Base-by-base conservation (phyloP, 1,284 basidiomycete species). In the Polyporus tsugae region DNA sequence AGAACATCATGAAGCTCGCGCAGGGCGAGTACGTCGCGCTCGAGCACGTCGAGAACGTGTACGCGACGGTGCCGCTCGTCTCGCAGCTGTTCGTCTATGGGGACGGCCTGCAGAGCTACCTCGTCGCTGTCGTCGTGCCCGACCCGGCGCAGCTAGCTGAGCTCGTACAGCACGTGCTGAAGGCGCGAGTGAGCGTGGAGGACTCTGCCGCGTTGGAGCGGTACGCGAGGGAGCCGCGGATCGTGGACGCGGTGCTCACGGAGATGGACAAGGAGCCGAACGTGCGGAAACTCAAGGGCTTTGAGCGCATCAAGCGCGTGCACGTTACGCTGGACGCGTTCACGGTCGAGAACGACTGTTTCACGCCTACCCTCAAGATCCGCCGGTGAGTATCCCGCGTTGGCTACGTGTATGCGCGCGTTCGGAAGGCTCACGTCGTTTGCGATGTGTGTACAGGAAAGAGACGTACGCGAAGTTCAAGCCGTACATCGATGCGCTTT, bases 1-100 rank as follows among this genome's bases (percentile, higher is more conserved):
- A 97, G 93, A 98, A 98, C 81, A 95, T 98, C 78, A 94, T 98
- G 91, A 98, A 98, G 82, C 92, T 98, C 63, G 85, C 93, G 29
- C 96, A 98, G 81, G 96, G 96, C 74, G 98, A 99, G 83, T 99
- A 99, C 79, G 96, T 99, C 64, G 97, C 97, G 22, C 87, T 99
- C 65, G 97, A 99, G 83, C 97, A 96, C 81, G 86, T 98, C 65
- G 97, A 98, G 81, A 94, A 94, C 75, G 79, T 89, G 63, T 97
- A 96, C 81, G 84, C 85, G 70, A 83, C 90, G 62, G 89, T 87
- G 68, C 91, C 95, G 10, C 78, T 95, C 64, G 87, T 93, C 66
- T 84, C 87, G 41, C 91, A 95, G 75, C 84, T 96, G 64, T 92
- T 91, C 77, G 90, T 98, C 38, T 92, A 98, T 77, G 96, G 94